These are phyloP conservation scores for Huiozyma sinensis DNA, from an alignment of 805 yeast species.

Conservation along the genomic window DNA sequence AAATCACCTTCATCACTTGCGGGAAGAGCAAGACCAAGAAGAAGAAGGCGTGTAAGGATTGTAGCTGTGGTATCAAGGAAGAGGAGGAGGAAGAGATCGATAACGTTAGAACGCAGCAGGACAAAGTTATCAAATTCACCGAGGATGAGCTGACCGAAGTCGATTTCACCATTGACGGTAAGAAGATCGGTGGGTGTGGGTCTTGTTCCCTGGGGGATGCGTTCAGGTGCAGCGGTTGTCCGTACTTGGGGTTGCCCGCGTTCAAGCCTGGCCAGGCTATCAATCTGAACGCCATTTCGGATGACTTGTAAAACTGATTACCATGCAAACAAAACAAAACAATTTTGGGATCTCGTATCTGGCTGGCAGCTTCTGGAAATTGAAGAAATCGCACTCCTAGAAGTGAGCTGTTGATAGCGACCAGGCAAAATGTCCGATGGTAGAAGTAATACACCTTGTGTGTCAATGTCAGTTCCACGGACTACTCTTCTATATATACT, in stretches of 20 bases:
- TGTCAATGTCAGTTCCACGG: too few relatives aligned
- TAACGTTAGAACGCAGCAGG: conserved; percentile 20
- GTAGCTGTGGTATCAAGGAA: conserved; percentile 94
- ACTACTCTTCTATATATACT: too few relatives aligned
- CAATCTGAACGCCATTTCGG: conserved; percentile 62
- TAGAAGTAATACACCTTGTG: too few relatives aligned
- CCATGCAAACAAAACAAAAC: too few relatives aligned
- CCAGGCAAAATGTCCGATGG: too few relatives aligned
- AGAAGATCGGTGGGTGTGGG: conserved; percentile 89
- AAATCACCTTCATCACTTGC: conserved; percentile 23
- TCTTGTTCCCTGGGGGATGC: conserved; percentile 97
- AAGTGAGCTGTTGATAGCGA: too few relatives aligned
- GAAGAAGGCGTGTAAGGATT: conserved; percentile 93
- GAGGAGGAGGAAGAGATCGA: conserved; percentile 54
- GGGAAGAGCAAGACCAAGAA: conserved; percentile 23
- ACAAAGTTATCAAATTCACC: conserved; percentile 32
- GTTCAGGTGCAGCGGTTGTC: conserved; percentile 96
- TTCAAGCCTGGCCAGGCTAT: conserved; percentile 95
- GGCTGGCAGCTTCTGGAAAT: too few relatives aligned
- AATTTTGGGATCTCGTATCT: too few relatives aligned
- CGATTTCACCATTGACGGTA: conserved; percentile 94
- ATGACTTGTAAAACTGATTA: conserved; percentile 42
- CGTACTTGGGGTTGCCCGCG: conserved; percentile 93
- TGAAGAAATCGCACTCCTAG: too few relatives aligned
- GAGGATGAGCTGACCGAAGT: conserved; percentile 73